Conservation (phyloP, 23 red algal species). For the Rhodosorus marinus region DNA sequence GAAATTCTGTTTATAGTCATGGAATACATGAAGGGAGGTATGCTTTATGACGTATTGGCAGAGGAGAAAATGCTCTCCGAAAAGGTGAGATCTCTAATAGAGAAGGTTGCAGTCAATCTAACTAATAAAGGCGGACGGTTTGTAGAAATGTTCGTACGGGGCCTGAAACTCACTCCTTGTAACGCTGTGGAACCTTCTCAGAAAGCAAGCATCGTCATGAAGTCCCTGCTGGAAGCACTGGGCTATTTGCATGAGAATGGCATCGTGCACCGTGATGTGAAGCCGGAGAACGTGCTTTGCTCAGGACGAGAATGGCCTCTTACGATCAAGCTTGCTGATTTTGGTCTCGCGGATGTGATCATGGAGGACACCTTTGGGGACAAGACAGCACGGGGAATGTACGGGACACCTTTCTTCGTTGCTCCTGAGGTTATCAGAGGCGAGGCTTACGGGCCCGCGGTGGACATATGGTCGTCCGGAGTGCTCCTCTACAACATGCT, state of each 20-base stretch:
- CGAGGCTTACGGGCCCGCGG: conserved; percentile 50
- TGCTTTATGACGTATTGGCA: conserved; percentile 50
- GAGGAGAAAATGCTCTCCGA: conserved; percentile 47
- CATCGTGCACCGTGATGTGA: conserved; percentile 81
- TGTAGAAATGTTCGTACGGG: neutral
- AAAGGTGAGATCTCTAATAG: neutral
- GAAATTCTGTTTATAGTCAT: conserved; percentile 84
- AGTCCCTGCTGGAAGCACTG: conserved; percentile 40
- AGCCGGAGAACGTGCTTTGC: conserved; percentile 79
- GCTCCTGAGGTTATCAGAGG: conserved; percentile 83
- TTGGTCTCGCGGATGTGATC: conserved; percentile 76
- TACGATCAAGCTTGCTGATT: conserved; percentile 84
- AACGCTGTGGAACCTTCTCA: too few species aligned
- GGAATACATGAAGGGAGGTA: conserved; percentile 77
- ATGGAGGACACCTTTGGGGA: conserved; percentile 57
- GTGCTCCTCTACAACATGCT: conserved; percentile 97
- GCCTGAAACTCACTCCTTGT: conserved; percentile 1
- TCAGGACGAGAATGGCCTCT: conserved; percentile 40
- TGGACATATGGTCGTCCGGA: conserved; percentile 84
- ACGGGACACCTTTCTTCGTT: conserved; percentile 83
- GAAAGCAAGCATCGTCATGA: conserved; percentile 40
- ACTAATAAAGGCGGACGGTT: neutral
- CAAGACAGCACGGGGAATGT: conserved; percentile 64
- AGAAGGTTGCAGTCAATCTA: neutral
- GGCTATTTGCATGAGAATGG: conserved; percentile 50